phyloP scores from a whole-genome alignment of 805 yeast species.

The Kuraishia piskuri region DNA sequence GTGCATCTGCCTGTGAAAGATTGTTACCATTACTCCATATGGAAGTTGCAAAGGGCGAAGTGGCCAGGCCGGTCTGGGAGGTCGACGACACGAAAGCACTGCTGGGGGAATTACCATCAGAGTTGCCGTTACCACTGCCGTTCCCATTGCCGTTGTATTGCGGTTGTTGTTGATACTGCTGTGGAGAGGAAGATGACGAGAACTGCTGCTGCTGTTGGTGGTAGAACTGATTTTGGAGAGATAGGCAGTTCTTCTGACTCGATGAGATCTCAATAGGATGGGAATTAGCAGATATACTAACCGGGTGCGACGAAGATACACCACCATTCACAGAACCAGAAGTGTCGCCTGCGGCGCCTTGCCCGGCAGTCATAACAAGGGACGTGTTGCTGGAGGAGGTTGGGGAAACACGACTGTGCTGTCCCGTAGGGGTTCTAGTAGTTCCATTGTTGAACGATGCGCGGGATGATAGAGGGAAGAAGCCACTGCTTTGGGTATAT shows the following conservation, averaged over 20 bases:
- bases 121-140: neutral
- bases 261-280: neutral
- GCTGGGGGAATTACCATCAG: neutral
- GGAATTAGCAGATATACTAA: neutral
- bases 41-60: slow-evolving; percentile 5
- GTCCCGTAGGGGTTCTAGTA: neutral
- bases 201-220: neutral
- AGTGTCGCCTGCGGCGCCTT: neutral
- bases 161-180: neutral
- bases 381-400: neutral
- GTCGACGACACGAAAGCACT: neutral
- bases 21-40: slow-evolving; percentile 4
- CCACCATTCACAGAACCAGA: neutral
- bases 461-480: neutral
- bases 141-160: neutral
- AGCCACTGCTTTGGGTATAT: neutral
- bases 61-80: neutral
- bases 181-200: neutral
- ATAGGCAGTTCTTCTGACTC: neutral
- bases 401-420: neutral
- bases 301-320: neutral
- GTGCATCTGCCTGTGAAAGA: slow-evolving; percentile 3
- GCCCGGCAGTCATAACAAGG: neutral
- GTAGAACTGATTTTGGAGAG: neutral
- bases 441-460: neutral